Base-by-base conservation (phyloP, 768 basidiomycete genomes). In the Russula abietina region DNA sequence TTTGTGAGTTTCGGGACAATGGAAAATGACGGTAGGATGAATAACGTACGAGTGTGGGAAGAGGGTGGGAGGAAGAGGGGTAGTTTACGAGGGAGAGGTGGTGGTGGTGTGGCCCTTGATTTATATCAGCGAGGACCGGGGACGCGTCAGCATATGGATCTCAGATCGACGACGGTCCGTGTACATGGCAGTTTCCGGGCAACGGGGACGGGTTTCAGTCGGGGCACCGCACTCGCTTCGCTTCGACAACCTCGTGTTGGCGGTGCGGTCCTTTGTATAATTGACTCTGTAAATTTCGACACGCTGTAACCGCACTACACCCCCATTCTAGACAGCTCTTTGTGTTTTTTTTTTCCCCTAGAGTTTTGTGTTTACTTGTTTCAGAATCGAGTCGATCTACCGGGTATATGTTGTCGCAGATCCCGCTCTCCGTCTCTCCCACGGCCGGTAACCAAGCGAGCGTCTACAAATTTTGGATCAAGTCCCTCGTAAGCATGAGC, bases 91-190 rank as follows among this genome's bases (percentile, higher is more conserved):
- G 38, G 14, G 14, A 26, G 26, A 24, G 41, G 24, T 49, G 43
- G n/a, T 24, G 33, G 33, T 22, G 19, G 48, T 4, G 55, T 8
- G 22, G 56, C 26, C 26, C 56, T 51, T 41, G 67, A 45, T 65
- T 63, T 68, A 68, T 66, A 69, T 32, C 54, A 57, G n/a, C 46
- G 48, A 59, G 26, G 56, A n/a, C 28, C 22, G 62, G 67, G 53
- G 61, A 68, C 67, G 67, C 66, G 67, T 67, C 67, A 67, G 67
- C 67, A 53, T 58, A n/a, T 46, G 55, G 57, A 67, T 67, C 67
- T 67, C n/a, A 66, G 67, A 67, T 67, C 57, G 57, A 46, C 55
- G 43, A 54, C 33, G 10, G 33, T 33, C 32, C 10, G 30, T 9
- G 22, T 28, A 52, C 28, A 51, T 53, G 64, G 53, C 39, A 49